phyloP scores from a whole-genome alignment of 1,139 yeast species.

The Blastobotrys petasosporus region DNA sequence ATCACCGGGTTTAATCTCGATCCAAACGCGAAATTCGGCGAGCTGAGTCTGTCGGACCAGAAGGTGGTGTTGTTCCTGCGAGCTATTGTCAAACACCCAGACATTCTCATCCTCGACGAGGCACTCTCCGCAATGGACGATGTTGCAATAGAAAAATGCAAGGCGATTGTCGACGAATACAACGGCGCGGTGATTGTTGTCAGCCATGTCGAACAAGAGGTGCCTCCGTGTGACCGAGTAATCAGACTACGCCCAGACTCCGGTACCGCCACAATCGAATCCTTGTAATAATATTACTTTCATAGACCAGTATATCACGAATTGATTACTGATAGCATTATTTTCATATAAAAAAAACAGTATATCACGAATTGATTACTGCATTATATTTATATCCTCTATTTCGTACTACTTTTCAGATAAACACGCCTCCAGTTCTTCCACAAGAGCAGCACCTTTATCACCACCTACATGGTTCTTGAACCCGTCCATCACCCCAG shows the following conservation, averaged over 20 bases:
- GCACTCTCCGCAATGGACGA: conserved; percentile 90
- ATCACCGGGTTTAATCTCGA: conserved; percentile 31
- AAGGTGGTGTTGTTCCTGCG: conserved; percentile 71
- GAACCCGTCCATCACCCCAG: conserved; percentile 49
- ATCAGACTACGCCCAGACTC: conserved; percentile 8
- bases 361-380: too few species aligned
- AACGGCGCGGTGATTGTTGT: conserved; percentile 68
- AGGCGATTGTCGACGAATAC: conserved; percentile 53
- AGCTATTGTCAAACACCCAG: conserved; percentile 71
- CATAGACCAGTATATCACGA: too few species aligned
- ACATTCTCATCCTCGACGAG: conserved; percentile 77
- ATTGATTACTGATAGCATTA: too few species aligned
- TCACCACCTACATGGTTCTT: conserved; percentile 3
- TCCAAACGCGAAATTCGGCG: conserved; percentile 41
- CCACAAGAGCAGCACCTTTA: too few species aligned
- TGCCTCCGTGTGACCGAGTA: conserved; percentile 42
- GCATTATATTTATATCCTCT: too few species aligned
- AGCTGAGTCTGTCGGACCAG: conserved; percentile 65
- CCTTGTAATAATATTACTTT: too few species aligned
- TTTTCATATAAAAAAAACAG: too few species aligned
- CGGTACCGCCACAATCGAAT: too few species aligned
- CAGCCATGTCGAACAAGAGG: conserved; percentile 66
- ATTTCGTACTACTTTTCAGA: too few species aligned
- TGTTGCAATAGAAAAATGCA: conserved; percentile 57
- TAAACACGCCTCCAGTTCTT: too few species aligned